A percentile compares a stretch with the other conserved stretches of the same genome.
phyloP scores from a whole-genome alignment of 2,329 filamentous ascomycete genomes.

The Allantophomopsis cytisporea region DNA sequence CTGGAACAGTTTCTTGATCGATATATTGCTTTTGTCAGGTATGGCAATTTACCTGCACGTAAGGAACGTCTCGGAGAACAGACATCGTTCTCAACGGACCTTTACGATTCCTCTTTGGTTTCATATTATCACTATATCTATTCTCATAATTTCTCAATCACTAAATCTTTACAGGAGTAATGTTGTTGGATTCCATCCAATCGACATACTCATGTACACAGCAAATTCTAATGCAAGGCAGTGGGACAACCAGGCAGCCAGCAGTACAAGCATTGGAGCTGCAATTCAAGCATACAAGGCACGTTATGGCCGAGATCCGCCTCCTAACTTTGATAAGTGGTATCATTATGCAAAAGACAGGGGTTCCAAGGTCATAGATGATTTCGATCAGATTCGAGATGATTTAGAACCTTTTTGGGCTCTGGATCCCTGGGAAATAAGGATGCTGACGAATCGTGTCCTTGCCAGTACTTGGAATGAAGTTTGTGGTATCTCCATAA shows the following conservation, averaged over 20 bases:
- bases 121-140: not conserved
- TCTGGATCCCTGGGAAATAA: constrained; percentile 12
- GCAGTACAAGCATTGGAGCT: constrained; percentile 4
- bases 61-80: not conserved
- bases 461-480: constrained; percentile 7
- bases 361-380: constrained; percentile 15
- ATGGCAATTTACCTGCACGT: not conserved
- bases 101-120: not conserved
- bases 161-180: not conserved
- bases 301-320: constrained; percentile 8
- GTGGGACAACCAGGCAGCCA: constrained; percentile 7
- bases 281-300: constrained; percentile 8
- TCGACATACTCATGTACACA: constrained; percentile 5
- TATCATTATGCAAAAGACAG: constrained; percentile 17
- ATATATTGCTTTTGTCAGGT: not conserved
- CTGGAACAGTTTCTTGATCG: not conserved
- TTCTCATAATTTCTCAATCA: not conserved
- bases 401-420: constrained; percentile 19
- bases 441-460: constrained; percentile 6
- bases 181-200: constrained; percentile 4
- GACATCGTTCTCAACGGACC: too few relatives aligned
- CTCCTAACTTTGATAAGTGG: constrained; percentile 15
- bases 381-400: constrained; percentile 18
- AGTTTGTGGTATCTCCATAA: constrained; percentile 20
- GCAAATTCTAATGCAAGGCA: constrained; percentile 1